Percentiles rank a stretch among this genome's conserved stretches.
Evolutionary conservation across 768 basidiomycete genomes (phyloP).

Genomic region (Boletus pseudopeckii): DNA sequence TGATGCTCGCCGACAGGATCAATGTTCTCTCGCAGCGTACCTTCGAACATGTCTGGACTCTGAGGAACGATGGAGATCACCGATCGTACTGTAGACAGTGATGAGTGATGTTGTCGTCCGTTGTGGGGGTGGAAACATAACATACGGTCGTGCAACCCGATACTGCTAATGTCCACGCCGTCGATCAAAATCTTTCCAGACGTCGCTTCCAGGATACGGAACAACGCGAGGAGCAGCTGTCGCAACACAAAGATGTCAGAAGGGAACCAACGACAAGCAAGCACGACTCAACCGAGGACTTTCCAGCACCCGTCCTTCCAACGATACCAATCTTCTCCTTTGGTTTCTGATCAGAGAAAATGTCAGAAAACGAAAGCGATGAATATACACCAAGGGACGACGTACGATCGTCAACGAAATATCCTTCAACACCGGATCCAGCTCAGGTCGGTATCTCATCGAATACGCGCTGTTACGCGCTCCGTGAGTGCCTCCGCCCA

Average conservation of each 20-base stretch:
- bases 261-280: background rate
- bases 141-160: conserved; percentile 62
- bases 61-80: conserved; percentile 87
- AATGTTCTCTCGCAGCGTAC: conserved; percentile 80
- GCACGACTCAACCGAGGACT: conserved; percentile 56
- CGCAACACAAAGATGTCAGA: background rate
- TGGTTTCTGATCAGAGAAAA: conserved; percentile 43
- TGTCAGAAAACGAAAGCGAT: conserved; percentile 1
- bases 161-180: conserved; percentile 68
- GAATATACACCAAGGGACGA: background rate
- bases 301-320: conserved; percentile 81
- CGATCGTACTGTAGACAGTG: conserved; percentile 51
- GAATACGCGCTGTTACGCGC: conserved; percentile 55
- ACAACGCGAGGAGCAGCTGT: conserved; percentile 65
- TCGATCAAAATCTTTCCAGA: conserved; percentile 70
- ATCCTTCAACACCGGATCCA: conserved; percentile 77
- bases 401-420: conserved; percentile 66
- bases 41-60: conserved; percentile 66
- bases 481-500: background rate
- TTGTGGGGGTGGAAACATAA: conserved; percentile 3
- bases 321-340: conserved; percentile 89
- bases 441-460: conserved; percentile 72
- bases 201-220: conserved; percentile 72
- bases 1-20: conserved; percentile 75
- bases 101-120: background rate